phyloP scores from a whole-genome alignment of 148 eudicot genomes.

The Pharnaceum exiguum region DNA sequence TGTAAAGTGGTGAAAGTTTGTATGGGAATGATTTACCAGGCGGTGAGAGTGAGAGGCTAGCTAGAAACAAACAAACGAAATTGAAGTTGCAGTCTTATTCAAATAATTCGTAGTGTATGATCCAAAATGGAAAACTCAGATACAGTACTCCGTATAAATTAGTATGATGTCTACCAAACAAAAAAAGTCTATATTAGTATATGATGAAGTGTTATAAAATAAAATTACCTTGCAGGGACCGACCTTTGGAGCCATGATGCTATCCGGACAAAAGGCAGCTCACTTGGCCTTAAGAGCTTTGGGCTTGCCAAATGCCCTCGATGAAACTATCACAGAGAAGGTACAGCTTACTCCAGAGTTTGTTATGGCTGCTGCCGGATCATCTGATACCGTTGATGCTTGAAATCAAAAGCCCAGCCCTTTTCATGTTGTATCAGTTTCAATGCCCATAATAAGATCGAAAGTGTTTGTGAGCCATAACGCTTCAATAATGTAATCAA shows the following conservation, averaged over 20 bases:
- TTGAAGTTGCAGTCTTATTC: no score
- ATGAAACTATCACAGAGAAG: conserved; percentile 37
- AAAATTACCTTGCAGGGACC: conserved; percentile 94
- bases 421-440: no score
- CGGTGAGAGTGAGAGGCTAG: no score
- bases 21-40: no score
- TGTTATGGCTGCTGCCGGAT: conserved; percentile 48
- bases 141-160: neutral
- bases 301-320: conserved; percentile 75
- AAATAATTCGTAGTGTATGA: no score
- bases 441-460: no score
- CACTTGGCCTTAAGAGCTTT: conserved; percentile 78
- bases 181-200: neutral
- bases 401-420: conserved; percentile 10
- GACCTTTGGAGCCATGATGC: conserved; percentile 97
- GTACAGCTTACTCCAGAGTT: conserved; percentile 54
- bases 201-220: neutral
- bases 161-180: neutral
- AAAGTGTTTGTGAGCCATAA: no score
- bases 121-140: no score
- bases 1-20: no score
- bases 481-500: no score
- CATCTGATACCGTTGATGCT: conserved; percentile 40
- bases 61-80: no score
- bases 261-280: conserved; percentile 96